Evolutionary conservation across 805 yeast species (phyloP).

Genomic region (Cyberlindnera mycetangii): DNA sequence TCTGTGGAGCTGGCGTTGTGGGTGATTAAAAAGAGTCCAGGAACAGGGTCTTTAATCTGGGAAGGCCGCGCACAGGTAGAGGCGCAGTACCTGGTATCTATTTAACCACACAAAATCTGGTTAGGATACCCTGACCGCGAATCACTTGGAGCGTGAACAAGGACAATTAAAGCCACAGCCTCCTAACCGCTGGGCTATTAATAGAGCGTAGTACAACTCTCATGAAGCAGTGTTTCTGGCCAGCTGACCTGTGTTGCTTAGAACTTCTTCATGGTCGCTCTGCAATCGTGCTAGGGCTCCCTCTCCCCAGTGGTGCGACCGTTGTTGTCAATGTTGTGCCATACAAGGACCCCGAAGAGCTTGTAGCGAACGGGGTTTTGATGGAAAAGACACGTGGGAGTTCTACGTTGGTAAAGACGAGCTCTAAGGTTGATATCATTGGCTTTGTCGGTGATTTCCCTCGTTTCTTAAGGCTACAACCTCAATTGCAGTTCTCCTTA

Average conservation of each 20-base stretch:
- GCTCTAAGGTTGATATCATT: conserved; percentile 1
- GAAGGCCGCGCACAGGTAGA: too few species aligned
- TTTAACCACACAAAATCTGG: neutral
- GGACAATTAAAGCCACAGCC: neutral
- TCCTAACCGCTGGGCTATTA: too few species aligned
- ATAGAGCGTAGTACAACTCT: neutral
- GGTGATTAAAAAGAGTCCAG: neutral
- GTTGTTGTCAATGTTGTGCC: conserved; percentile 15
- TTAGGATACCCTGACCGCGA: neutral
- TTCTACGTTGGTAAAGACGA: neutral
- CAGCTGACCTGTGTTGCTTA: conserved; percentile 27
- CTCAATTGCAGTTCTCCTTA: neutral
- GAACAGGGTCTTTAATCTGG: neutral
- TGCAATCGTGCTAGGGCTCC: conserved; percentile 19
- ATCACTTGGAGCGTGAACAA: neutral
- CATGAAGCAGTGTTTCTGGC: conserved; percentile 32
- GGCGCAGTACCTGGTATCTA: too few species aligned
- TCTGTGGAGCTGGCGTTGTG: neutral
- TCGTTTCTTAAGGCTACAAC: neutral
- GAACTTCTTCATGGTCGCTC: conserved; percentile 10
- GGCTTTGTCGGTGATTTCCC: conserved; percentile 11
- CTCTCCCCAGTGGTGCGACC: conserved; percentile 4
- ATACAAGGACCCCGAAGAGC: conserved; percentile 6
- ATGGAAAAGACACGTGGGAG: neutral
- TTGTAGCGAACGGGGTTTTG: conserved; percentile 1